These are phyloP conservation scores for Amylocarpus encephaloides DNA, from an alignment of 2,329 filamentous ascomycete genomes.

Conservation along the genomic window DNA sequence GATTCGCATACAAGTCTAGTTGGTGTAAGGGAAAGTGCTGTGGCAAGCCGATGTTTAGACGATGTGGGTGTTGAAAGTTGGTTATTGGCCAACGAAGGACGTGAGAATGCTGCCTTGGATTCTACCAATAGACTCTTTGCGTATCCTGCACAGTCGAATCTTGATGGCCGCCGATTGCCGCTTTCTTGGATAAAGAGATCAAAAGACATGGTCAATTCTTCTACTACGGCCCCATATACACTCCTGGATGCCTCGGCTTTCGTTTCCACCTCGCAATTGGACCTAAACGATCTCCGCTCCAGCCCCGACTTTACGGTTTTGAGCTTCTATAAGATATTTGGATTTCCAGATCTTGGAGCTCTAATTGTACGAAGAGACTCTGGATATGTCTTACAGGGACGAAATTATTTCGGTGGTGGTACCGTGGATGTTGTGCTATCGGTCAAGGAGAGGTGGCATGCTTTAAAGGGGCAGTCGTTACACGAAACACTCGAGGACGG, in stretches of 20 bases:
- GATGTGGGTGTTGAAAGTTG: slow-evolving; percentile 60
- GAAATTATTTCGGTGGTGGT: slow-evolving; percentile 87
- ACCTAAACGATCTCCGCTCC: slow-evolving; percentile 53
- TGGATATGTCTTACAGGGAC: slow-evolving; percentile 53
- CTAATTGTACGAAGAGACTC: slow-evolving; percentile 73
- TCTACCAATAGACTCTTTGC: slow-evolving; percentile 56
- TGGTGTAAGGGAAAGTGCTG: slow-evolving; percentile 69
- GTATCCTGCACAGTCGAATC: slow-evolving; percentile 87
- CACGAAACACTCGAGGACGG: slow-evolving; percentile 88
- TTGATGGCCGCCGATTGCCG: slow-evolving; percentile 75
- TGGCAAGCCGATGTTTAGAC: slow-evolving; percentile 57
- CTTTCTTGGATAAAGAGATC: slow-evolving; percentile 57
- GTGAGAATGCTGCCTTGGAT: slow-evolving; percentile 14
- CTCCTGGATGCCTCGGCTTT: slow-evolving; percentile 80
- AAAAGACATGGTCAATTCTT: slow-evolving; percentile 30
- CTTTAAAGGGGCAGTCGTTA: slow-evolving; percentile 60
- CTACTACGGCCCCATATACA: slow-evolving; percentile 45
- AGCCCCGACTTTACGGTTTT: slow-evolving; percentile 81
- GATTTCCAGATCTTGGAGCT: slow-evolving; percentile 85
- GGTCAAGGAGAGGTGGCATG: slow-evolving; percentile 76
- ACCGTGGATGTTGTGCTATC: slow-evolving; percentile 87
- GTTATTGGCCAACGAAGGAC: slow-evolving; percentile 41
- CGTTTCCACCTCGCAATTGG: slow-evolving; percentile 68
- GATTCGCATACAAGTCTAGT: slow-evolving; percentile 46
- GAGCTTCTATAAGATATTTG: slow-evolving; percentile 97